Evolutionary conservation across 768 basidiomycete species (phyloP).

Genomic region (Boletus speciosus): DNA sequence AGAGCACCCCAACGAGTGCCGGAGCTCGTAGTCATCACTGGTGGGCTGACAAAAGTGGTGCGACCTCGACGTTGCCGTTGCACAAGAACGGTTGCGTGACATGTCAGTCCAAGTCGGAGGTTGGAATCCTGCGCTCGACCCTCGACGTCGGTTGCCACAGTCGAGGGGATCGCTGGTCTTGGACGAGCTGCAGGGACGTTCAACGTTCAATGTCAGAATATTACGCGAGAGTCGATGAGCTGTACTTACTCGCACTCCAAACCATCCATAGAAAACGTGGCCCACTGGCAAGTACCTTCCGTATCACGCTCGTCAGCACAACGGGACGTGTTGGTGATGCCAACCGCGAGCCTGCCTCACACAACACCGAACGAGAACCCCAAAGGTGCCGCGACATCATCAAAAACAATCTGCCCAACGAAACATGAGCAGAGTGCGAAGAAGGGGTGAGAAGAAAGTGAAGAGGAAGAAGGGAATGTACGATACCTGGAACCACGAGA

Average conservation of each 20-base stretch:
- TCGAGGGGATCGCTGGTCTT: not conserved
- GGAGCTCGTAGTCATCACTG: not conserved
- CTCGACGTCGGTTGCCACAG: not conserved
- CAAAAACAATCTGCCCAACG: not conserved
- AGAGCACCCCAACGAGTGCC: not conserved
- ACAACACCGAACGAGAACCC: not conserved
- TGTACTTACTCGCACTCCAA: not conserved
- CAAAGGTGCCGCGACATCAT: not conserved
- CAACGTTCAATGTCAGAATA: not conserved
- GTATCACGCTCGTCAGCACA: not conserved
- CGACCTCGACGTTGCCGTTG: not conserved
- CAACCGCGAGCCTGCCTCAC: not conserved
- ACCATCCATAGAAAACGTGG: not conserved
- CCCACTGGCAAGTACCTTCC: not conserved
- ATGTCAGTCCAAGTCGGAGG: not conserved
- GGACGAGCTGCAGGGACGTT: not conserved
- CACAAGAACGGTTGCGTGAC: not conserved
- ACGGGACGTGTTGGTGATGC: not conserved
- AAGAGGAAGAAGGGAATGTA: constrained; percentile 1
- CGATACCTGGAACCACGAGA: not conserved
- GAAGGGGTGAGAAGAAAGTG: not conserved
- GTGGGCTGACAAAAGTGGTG: not conserved
- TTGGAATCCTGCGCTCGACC: not conserved
- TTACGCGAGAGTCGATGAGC: not conserved
- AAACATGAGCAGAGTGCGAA: constrained; percentile 1